phyloP scores from a whole-genome alignment of 2,329 filamentous ascomycete genomes.

The Talaromyces sp. region DNA sequence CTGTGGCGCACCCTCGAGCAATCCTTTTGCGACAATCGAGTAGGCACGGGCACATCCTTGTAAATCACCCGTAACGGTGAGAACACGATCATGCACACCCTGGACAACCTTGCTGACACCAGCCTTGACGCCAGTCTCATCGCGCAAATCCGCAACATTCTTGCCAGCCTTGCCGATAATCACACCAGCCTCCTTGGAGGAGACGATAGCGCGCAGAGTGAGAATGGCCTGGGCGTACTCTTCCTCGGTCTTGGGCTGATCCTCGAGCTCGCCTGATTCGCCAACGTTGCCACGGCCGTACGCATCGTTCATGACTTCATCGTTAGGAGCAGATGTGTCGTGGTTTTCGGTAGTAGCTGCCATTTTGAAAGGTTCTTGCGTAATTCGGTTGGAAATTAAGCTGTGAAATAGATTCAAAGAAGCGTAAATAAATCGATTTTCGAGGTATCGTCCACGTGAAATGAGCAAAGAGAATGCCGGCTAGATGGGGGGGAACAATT shows the following conservation, averaged over 20 bases:
- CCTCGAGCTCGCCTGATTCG: conserved; percentile 68
- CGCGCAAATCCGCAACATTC: conserved; percentile 94
- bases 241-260: conserved; percentile 86
- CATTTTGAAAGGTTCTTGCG: conserved; percentile 48
- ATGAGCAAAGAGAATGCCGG: conserved; percentile 5
- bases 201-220: conserved; percentile 94
- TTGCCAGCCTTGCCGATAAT: conserved; percentile 99
- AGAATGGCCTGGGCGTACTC: conserved; percentile 92
- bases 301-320: conserved; percentile 60
- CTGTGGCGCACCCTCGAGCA: conserved; percentile 89
- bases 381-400: background rate
- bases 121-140: conserved; percentile 96
- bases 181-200: conserved; percentile 96
- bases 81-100: conserved; percentile 92
- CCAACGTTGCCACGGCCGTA: conserved; percentile 67
- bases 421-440: conserved; percentile 1
- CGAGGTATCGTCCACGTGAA: background rate
- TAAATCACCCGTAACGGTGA: conserved; percentile 89
- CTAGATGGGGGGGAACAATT: background rate
- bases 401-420: conserved; percentile 1
- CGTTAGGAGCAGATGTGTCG: conserved; percentile 57
- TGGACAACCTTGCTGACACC: conserved; percentile 98
- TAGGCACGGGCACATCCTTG: conserved; percentile 90
- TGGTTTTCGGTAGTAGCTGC: conserved; percentile 58
- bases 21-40: conserved; percentile 82